Conservation (phyloP, 495 filamentous ascomycete genomes). For the Apiosordaria backusii region DNA sequence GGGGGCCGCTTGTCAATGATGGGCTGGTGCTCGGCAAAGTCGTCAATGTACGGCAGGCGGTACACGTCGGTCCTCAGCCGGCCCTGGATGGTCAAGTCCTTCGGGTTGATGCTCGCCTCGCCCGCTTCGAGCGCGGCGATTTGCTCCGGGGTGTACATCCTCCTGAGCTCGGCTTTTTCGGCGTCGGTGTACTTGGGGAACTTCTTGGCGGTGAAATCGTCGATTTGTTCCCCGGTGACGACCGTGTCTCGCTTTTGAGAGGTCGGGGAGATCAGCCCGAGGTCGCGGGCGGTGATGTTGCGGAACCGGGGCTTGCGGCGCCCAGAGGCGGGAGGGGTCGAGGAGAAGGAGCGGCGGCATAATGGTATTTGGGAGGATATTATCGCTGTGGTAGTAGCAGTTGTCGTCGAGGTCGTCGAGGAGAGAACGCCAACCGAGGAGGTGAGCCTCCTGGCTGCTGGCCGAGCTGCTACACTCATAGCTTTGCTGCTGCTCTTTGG, state of each 20-base stretch:
- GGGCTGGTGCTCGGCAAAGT: slow-evolving; percentile 73
- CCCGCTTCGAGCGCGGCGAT: slow-evolving; percentile 81
- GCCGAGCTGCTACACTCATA: slow-evolving; percentile 35
- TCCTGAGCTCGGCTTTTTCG: slow-evolving; percentile 59
- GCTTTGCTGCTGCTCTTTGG: too few species aligned
- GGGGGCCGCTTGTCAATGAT: slow-evolving; percentile 59
- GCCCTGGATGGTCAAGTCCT: slow-evolving; percentile 72
- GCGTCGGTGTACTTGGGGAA: slow-evolving; percentile 65
- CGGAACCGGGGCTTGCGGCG: slow-evolving; percentile 26
- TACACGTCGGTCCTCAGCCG: slow-evolving; percentile 66
- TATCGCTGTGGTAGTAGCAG: neutral
- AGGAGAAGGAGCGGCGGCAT: slow-evolving; percentile 27
- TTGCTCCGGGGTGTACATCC: slow-evolving; percentile 75
- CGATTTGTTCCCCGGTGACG: slow-evolving; percentile 35
- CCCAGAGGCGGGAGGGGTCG: slow-evolving; percentile 36
- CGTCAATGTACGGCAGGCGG: slow-evolving; percentile 74
- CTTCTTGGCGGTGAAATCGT: slow-evolving; percentile 41
- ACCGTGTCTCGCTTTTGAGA: slow-evolving; percentile 19
- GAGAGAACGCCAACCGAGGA: slow-evolving; percentile 16
- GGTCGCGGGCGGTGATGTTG: too few species aligned
- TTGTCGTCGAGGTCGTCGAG: slow-evolving; percentile 16
- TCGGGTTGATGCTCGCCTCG: slow-evolving; percentile 73
- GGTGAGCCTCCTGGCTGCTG: slow-evolving; percentile 33
- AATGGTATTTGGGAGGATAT: slow-evolving; percentile 8
- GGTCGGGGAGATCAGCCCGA: slow-evolving; percentile 26